Conservation (phyloP, 164 flowering plant species). For the Annona squamosa region DNA sequence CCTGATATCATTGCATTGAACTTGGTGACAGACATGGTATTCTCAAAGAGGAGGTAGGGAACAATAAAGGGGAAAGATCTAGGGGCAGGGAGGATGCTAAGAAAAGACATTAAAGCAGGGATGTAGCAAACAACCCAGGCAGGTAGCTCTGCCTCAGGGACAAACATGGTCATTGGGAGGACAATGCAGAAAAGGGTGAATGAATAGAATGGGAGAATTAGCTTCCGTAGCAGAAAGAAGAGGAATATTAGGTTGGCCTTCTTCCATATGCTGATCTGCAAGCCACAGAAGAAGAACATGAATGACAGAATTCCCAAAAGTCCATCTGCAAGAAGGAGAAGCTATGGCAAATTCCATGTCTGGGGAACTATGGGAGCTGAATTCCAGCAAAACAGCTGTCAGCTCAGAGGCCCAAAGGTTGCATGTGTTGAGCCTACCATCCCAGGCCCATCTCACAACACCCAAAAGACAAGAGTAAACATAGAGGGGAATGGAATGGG, state of each 20-base stretch:
- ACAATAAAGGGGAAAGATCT: constrained; percentile 95
- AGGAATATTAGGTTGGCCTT: constrained; percentile 88
- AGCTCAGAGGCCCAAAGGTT: too few relatives aligned
- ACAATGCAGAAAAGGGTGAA: constrained; percentile 95
- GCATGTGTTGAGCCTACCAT: too few relatives aligned
- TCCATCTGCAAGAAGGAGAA: too few relatives aligned
- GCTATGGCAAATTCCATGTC: too few relatives aligned
- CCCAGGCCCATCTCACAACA: background rate
- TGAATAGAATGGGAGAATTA: constrained; percentile 89
- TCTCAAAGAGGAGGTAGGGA: constrained; percentile 95
- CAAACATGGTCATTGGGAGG: constrained; percentile 97
- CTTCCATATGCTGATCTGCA: constrained; percentile 87
- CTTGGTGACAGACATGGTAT: constrained; percentile 98
- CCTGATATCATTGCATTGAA: constrained; percentile 98
- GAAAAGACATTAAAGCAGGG: constrained; percentile 92
- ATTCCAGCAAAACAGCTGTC: background rate
- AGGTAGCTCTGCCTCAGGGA: constrained; percentile 95
- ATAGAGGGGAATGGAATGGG: too few relatives aligned
- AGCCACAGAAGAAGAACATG: background rate
- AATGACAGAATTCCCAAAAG: background rate
- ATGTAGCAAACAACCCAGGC: constrained; percentile 95
- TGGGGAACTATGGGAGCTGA: too few relatives aligned
- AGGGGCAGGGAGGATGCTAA: constrained; percentile 91
- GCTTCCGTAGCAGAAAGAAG: constrained; percentile 85
- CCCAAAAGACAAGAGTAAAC: background rate